phyloP scores from a whole-genome alignment of 2,329 filamentous ascomycete species.

The Coniochaeta sp. region DNA sequence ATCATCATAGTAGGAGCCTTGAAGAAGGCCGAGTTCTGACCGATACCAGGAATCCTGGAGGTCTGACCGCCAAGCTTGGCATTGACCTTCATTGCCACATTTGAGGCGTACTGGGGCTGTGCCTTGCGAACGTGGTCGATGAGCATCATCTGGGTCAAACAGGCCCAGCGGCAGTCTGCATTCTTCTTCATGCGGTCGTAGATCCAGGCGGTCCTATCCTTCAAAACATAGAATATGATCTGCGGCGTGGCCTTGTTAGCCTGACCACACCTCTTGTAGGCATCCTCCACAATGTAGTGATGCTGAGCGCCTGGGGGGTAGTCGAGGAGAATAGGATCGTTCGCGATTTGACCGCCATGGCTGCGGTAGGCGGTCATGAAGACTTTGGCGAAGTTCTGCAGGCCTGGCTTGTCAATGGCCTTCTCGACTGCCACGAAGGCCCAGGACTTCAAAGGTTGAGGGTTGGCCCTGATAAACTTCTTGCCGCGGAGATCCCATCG shows the following conservation, averaged over 20 bases:
- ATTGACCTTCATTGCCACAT: constrained; percentile 95
- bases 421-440: constrained; percentile 60
- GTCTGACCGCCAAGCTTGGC: constrained; percentile 87
- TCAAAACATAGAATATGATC: constrained; percentile 72
- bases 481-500: constrained; percentile 84
- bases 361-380: constrained; percentile 38
- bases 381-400: constrained; percentile 43
- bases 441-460: constrained; percentile 60
- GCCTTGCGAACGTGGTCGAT: constrained; percentile 59
- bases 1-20: constrained; percentile 68
- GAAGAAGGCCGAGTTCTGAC: constrained; percentile 29
- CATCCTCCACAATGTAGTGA: constrained; percentile 42
- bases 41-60: constrained; percentile 31
- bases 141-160: constrained; percentile 78
- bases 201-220: constrained; percentile 58
- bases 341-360: constrained; percentile 39
- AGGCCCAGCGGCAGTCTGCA: constrained; percentile 76
- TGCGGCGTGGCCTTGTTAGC: constrained; percentile 53
- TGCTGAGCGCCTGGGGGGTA: constrained; percentile 24
- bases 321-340: constrained; percentile 25
- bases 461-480: constrained; percentile 64
- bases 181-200: constrained; percentile 89
- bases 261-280: constrained; percentile 48
- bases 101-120: constrained; percentile 80
- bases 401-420: constrained; percentile 45